Evolutionary conservation across 2,329 filamentous ascomycete species (phyloP), one percentile per base, ranked within the genome.

Genomic region (Davidsoniella neocaledoniae): DNA sequence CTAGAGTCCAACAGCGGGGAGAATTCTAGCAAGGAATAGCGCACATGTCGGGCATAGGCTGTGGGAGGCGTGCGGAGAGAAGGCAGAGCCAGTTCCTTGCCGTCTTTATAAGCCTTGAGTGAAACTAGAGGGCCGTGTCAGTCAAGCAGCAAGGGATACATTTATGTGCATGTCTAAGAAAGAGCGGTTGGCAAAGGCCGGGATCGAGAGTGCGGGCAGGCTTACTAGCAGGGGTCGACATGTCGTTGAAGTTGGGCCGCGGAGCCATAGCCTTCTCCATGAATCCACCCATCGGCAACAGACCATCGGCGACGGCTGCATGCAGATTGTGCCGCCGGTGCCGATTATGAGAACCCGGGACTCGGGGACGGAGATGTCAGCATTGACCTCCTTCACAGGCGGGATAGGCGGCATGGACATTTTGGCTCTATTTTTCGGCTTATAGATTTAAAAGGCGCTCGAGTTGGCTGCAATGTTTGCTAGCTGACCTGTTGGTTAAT

Each of bases 301-400:
- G 77, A 1, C 88, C 88, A 56, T 86, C 77, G 7, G 76, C 8
- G 86, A 86, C 49, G 79, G 81, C 60, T 82, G 79, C 88, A 95
- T 94, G 66, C 86, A 94, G 59, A 94, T 94, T 5, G 83, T 87
- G 42, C 83, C 83, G 53, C 85, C 87, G 10, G 88, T 94, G 69
- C 93, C 90, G 64, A 94, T 85, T 59, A 94, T 83, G 56, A 95
- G 71, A 10, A 95, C 83, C 52, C 84, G 74, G 21, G 85, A 86
- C 63, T 93, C 86, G 9, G 81, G 82, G 52, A 53, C 41, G 16
- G 51, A 47, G 25, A 36, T 70, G 70, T 7, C 60, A 64, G 45
- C 48, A 45, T 53, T 49, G 51, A 50, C 43, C 44, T 53, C 51
- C 25, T 48, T 47, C 9, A 53, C 51, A 2, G 51, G 51, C 14